phyloP scores from a whole-genome alignment of 805 yeast species.

The Priceomyces castillae region DNA sequence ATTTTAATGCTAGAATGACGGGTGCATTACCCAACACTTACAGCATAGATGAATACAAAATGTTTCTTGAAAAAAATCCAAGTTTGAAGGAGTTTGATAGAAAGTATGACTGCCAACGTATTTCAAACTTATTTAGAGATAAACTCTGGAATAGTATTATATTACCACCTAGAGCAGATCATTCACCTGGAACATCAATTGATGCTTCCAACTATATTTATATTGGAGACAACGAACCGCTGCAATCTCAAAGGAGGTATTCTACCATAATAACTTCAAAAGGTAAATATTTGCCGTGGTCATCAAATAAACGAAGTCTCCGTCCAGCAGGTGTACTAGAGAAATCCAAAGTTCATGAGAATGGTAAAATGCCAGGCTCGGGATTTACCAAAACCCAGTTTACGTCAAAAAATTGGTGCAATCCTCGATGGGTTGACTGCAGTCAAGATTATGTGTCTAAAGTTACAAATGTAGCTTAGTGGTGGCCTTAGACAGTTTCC shows the following conservation, averaged over 20 bases:
- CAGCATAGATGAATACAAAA: constrained; percentile 12
- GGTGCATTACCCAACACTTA: constrained; percentile 24
- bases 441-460: constrained; percentile 2
- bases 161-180: constrained; percentile 50
- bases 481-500: neutral
- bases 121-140: constrained; percentile 45
- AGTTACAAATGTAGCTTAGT: neutral
- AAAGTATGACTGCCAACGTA: constrained; percentile 23
- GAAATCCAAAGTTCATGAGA: constrained; percentile 15
- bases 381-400: constrained; percentile 43
- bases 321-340: constrained; percentile 37
- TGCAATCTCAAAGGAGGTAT: constrained; percentile 4
- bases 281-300: constrained; percentile 27
- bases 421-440: constrained; percentile 40
- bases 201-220: constrained; percentile 21
- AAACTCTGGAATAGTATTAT: constrained; percentile 54
- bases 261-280: constrained; percentile 17
- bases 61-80: constrained; percentile 12
- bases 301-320: constrained; percentile 13
- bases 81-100: constrained; percentile 26
- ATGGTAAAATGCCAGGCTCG: constrained; percentile 36
- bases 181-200: constrained; percentile 19
- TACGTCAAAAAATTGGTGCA: constrained; percentile 51
- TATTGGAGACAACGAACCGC: constrained; percentile 17
- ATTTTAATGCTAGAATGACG: constrained; percentile 38